Conservation (phyloP, 768 basidiomycete genomes). For the Ephemerocybe angulata region DNA sequence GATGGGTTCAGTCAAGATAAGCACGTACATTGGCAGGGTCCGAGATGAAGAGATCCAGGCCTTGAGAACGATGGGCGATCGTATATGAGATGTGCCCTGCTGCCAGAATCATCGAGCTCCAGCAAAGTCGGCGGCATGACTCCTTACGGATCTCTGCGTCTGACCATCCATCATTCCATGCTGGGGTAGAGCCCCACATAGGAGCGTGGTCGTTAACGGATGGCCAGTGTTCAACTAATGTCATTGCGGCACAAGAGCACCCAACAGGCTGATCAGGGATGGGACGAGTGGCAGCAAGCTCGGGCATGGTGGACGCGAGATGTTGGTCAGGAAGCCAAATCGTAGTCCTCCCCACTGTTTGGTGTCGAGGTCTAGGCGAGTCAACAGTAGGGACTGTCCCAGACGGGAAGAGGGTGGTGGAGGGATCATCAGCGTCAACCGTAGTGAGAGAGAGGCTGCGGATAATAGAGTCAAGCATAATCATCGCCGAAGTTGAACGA, state of each 20-base stretch:
- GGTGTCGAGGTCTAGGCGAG: not conserved
- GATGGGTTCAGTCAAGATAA: not conserved
- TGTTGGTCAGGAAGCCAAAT: conserved; percentile 21
- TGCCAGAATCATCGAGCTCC: conserved; percentile 63
- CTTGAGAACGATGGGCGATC: conserved; percentile 37
- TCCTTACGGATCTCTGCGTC: conserved; percentile 67
- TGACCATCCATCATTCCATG: conserved; percentile 57
- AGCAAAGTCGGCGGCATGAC: conserved; percentile 67
- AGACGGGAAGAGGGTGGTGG: conserved; percentile 44
- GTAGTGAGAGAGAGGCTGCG: conserved; percentile 55
- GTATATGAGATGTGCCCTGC: conserved; percentile 64
- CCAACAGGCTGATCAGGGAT: conserved; percentile 15
- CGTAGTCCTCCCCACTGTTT: not conserved
- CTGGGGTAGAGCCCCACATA: conserved; percentile 61
- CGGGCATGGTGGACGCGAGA: conserved; percentile 2
- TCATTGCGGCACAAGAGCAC: conserved; percentile 48
- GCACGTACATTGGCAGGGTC: conserved; percentile 64
- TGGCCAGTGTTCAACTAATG: conserved; percentile 50
- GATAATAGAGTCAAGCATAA: conserved; percentile 66
- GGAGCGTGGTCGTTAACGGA: conserved; percentile 51
- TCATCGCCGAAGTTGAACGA: conserved; percentile 54
- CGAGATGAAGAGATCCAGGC: conserved; percentile 51
- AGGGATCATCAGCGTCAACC: conserved; percentile 56
- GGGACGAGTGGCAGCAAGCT: conserved; percentile 4
- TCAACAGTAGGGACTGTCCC: conserved; percentile 46